phyloP scores from a whole-genome alignment of 345 rosid genomes.

The Lagerstroemia speciosa region DNA sequence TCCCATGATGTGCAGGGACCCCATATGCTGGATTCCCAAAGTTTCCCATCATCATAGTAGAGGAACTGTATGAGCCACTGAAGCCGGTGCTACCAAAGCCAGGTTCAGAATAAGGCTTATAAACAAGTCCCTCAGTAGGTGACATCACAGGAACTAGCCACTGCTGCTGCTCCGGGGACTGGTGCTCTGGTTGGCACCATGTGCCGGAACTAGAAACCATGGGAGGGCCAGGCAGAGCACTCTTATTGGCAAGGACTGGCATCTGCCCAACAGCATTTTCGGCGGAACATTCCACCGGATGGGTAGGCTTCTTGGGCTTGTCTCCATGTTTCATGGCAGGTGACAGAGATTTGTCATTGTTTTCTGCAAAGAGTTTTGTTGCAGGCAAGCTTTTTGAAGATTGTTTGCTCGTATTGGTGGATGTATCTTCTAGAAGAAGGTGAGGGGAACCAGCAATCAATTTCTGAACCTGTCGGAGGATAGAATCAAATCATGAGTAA shows the following conservation, averaged over 20 bases:
- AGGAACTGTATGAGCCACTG: slow-evolving; percentile 38
- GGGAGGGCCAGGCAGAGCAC: slow-evolving; percentile 7
- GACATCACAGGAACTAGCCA: slow-evolving; percentile 90
- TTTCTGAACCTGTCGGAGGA: slow-evolving; percentile 53
- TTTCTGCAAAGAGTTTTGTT: slow-evolving; percentile 35
- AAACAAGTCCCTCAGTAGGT: slow-evolving; percentile 81
- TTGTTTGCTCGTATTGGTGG: slow-evolving; percentile 32
- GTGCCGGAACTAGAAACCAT: slow-evolving; percentile 6
- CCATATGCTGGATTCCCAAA: slow-evolving; percentile 35
- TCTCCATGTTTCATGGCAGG: slow-evolving; percentile 26
- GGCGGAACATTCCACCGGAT: slow-evolving; percentile 40
- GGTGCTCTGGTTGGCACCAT: slow-evolving; percentile 20
- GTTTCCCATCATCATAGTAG: slow-evolving; percentile 34
- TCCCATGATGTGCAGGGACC: slow-evolving; percentile 33
- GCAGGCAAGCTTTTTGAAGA: slow-evolving; percentile 32
- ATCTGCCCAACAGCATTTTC: slow-evolving; percentile 50
- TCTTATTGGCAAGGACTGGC: slow-evolving; percentile 24
- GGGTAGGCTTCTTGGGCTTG: slow-evolving; percentile 29
- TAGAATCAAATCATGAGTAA: slow-evolving; percentile 1
- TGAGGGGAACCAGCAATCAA: slow-evolving; percentile 71
- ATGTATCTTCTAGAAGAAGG: slow-evolving; percentile 44
- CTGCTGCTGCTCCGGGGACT: slow-evolving; percentile 25
- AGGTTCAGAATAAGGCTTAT: slow-evolving; percentile 63
- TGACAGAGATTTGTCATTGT: slow-evolving; percentile 26
- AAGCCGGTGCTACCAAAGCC: slow-evolving; percentile 37